These are phyloP conservation scores for Scolecobasidium constrictum DNA, from an alignment of 2,329 filamentous ascomycete genomes.

Conservation along the genomic window DNA sequence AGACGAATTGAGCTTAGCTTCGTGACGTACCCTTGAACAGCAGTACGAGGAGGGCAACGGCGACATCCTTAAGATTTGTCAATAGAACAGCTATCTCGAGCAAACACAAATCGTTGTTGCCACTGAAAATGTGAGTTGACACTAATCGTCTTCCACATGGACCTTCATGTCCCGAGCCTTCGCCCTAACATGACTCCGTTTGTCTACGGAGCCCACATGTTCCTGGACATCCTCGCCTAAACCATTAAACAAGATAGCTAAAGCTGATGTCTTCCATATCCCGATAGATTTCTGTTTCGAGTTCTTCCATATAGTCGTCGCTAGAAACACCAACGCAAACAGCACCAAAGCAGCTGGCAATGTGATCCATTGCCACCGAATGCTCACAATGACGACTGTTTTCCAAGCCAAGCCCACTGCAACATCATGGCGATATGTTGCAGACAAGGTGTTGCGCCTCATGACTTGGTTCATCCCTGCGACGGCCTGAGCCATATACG, in stretches of 20 bases:
- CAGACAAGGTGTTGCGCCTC: neutral
- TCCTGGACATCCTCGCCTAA: conserved; percentile 12
- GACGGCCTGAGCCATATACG: conserved; percentile 6
- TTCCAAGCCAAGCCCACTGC: conserved; percentile 11
- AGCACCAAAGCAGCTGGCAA: conserved; percentile 17
- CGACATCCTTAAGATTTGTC: too few species aligned
- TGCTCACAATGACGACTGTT: conserved; percentile 11
- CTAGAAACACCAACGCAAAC: conserved; percentile 17
- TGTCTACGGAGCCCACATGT: neutral
- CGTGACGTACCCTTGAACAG: too few species aligned
- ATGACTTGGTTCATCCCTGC: neutral
- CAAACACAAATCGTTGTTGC: too few species aligned
- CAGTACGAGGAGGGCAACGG: too few species aligned
- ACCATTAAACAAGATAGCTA: conserved; percentile 20
- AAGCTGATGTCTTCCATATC: conserved; percentile 22
- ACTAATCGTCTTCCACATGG: neutral
- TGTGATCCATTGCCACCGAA: conserved; percentile 19
- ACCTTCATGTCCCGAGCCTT: conserved; percentile 6
- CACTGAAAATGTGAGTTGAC: too few species aligned
- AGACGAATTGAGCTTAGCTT: too few species aligned
- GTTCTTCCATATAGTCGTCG: conserved; percentile 17
- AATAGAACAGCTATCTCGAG: too few species aligned
- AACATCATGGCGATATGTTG: neutral
- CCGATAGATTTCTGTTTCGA: conserved; percentile 13
- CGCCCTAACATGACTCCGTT: neutral